Base-by-base conservation (phyloP, 352 stramenopile species). In the Globisporangium takayamanum region DNA sequence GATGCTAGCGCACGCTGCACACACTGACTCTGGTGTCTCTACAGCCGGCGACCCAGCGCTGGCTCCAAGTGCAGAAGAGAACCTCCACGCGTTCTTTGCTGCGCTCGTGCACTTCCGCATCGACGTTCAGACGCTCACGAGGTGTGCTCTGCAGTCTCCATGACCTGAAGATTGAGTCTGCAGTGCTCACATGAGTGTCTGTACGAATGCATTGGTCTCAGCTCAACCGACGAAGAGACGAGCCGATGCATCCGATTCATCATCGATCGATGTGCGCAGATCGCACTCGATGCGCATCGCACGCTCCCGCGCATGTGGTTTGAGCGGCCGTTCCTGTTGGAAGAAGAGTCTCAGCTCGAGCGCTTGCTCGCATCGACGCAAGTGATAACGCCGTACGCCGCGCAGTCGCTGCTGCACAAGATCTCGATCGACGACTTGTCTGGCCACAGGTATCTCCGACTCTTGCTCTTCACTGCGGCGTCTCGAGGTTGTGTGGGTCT, bases 321-420 rank as follows among this genome's bases (percentile, higher is more conserved):
- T 47, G 74, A 87, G 46, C 70, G 82, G 8, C 80, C 79, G 26
- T 92, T 87, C 26, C 63, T 92, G 37, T 53, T 90, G 26, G 80
- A 90, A 56, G 80, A 90, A 56, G 80, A 88, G 58, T 92, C 82
- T 0, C 82, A 89, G 63, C 69, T 84, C 25, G 82, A 92, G 59
- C 70, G 73, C 7, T 89, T 92, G 63, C 57, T 92, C 18, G 78
- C 78, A 12, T 90, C 82, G 14, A 92, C 82, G 30, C 60, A 64
- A 50, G 69, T 87, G 45, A 36, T 92, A 20, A 90, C 78, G 42
- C 62, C 75, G 36, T 86, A 78, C 53, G 75, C 78, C 30, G 78
- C 82, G 26, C 82, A 92, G 55, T 89, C 80, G 6, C 57, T 90
- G 14, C 64, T 92, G 6, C 74, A 92, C 58, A 82, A 77, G 49